Base-by-base conservation (phyloP, 495 filamentous ascomycete species). In the Penicillium paradoxum region DNA sequence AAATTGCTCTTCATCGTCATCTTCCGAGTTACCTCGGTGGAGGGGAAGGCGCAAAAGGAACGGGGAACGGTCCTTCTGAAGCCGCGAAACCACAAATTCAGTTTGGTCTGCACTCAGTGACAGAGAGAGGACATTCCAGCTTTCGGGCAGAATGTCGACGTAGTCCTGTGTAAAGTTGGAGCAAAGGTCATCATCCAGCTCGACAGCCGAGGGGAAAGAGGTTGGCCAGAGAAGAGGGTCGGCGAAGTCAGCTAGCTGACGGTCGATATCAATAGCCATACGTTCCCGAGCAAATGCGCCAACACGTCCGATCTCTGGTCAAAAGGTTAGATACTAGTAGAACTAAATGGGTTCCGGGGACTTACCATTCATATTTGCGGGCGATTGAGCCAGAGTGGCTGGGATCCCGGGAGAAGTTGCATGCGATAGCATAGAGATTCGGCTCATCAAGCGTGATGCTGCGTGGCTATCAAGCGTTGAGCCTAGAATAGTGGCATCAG, bases 21-120 rank as follows among this genome's bases (percentile, higher is more conserved):
- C 91, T n/a, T 89, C 81, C 0, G 86, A 87, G 57, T 81, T 89
- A 27, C 91, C 87, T 32, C 95, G 74, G 51, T 82, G 82, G 18
- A 97, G 81, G 0, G 93, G 93, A 21, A 97, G 76, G 9, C 90
- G 85, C 21, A 98, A 70, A 39, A 93, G 79, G 57, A 97, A 91
- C 8, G 95, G 93, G 24, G 77, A 79, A 25, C 87, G 79, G 15
- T 81, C 83, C 30, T 82, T 73, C 52, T 88, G 82, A 19, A 95
- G 80, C 55, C 86, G 86, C 11, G 87, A 90, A 36, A 96, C 82
- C 53, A 85, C 86, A 13, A 98, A 84, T 55, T 97, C 92, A 11
- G 87, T 84, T 8, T 74, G 77, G 45, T 82, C 83, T 29, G 93
- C 89, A 62, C 85, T 92, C 15, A 97, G 62, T 0, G 88, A 85